Evolutionary conservation across 1,139 yeast species (phyloP), one percentile per base, ranked within the genome.

Genomic region (Suzukiozyma palmioleophila): DNA sequence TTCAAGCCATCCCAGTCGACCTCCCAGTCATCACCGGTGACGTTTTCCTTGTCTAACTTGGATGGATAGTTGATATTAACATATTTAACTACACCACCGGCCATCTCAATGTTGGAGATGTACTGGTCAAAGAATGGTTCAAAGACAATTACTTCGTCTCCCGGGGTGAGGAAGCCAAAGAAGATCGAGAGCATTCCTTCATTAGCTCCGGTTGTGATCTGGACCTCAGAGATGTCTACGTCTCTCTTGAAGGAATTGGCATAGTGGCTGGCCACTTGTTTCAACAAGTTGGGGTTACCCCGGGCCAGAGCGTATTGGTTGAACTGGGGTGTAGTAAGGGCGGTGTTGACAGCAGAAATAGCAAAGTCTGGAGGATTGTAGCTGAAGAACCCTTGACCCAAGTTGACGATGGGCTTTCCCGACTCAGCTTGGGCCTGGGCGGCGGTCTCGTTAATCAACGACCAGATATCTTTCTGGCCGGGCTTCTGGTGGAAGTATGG

Each of bases 51-150:
- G 41, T 76, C 71, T 44, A 87, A 79, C 41, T 84, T 86, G 22
- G 66, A 60, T n/a, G 98, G 97, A 32, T 92, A 94, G 49, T 82
- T 81, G 46, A 92, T 69, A 38, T 89, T 85, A 30, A 87, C 95
- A 53, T 87, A 89, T 41, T 81, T 88, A 29, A 87, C 88, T 52
- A 79, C 84, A 30, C 96, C 98, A 22, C 97, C 97, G 3, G 95
- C 82, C 69, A 92, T 77, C 60, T 88, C 94, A 54, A 92, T 84
- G 63, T 92, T 92, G 38, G 97, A 81, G 47, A 92, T 86, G 63
- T 92, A 92, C 64, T 92, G 98, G 56, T 92, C 98, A 57, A 92
- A 92, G 59, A 88, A 92, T 2, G 98, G 98, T 61, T 92, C 96
- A 58, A 92, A 86, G n/a, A 92, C 97, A 61, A 92, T 85, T 14